Conservation (phyloP, 2,329 filamentous ascomycete species). For the Daldinia sp. region DNA sequence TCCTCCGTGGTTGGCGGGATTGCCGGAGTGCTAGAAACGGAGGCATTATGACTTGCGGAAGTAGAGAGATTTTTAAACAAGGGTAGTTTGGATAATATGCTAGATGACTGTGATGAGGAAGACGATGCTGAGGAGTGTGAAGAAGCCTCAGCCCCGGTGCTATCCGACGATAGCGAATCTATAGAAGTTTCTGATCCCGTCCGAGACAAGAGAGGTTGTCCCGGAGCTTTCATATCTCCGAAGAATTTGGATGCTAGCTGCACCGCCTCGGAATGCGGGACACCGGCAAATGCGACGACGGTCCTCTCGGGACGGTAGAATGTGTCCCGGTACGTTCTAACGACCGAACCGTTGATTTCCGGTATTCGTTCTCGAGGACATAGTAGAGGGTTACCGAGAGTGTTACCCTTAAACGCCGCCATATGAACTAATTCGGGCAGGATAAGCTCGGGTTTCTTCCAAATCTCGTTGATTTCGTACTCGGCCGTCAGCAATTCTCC, state of each 20-base stretch:
- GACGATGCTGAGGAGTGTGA: constrained; percentile 47
- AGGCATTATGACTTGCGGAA: constrained; percentile 70
- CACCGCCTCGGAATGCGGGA: constrained; percentile 82
- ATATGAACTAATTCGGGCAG: constrained; percentile 94
- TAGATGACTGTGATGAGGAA: constrained; percentile 60
- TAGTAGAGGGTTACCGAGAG: constrained; percentile 88
- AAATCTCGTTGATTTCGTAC: constrained; percentile 97
- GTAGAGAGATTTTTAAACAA: constrained; percentile 91
- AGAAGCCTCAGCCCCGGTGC: constrained; percentile 47
- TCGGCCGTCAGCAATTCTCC: constrained; percentile 90
- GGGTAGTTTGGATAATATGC: constrained; percentile 81
- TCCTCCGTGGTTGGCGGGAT: constrained; percentile 59
- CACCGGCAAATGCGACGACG: constrained; percentile 93
- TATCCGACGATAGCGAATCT: constrained; percentile 49
- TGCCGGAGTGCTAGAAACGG: constrained; percentile 58
- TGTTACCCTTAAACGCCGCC: constrained; percentile 95
- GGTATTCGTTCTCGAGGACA: constrained; percentile 85
- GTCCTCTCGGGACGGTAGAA: constrained; percentile 93
- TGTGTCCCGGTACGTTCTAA: constrained; percentile 79
- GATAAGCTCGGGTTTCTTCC: constrained; percentile 96
- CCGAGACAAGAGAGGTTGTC: constrained; percentile 59
- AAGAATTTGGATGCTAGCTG: constrained; percentile 84
- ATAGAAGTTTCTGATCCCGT: constrained; percentile 67
- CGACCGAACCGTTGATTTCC: constrained; percentile 75
- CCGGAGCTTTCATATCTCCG: constrained; percentile 79